Base-by-base conservation (phyloP, 2,329 filamentous ascomycete genomes). In the Coniella lustricola region DNA sequence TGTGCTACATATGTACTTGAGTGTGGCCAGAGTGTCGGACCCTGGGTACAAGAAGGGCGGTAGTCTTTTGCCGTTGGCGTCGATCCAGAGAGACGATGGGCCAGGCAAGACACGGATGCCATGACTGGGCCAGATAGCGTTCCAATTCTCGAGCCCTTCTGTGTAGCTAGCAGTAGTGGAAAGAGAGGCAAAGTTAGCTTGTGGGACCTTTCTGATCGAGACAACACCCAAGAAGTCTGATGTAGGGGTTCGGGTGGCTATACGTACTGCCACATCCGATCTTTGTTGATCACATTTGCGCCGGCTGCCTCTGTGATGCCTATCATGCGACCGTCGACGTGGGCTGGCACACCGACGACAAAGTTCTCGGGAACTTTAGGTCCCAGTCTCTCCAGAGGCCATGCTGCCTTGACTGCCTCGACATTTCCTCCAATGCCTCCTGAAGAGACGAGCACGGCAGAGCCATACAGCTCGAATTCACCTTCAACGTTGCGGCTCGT, bases 271-370 rank as follows among this genome's bases (percentile, higher is more conserved):
- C 79, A 83, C 79, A 82, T 82, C 37, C 79, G 67, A 57, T 82
- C 79, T 42, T 73, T 70, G 62, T 83, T 82, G 65, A 82, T 69
- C 51, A 81, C 57, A 49, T 70, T 66, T 1, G 75, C 79, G 8
- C 79, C 79, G 1, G 67, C 70, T 1, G 57, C 46, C 59, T 79
- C 71, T 2, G 76, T 62, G 44, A 82, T 81, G 32, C 65, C 72
- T 38, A 83, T 73, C 77, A 82, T 81, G 45, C 77, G 73, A 2
- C 79, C 79, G 54, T 83, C 79, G n/a, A 83, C 79, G 54, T 82
- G 77, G 0, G 76, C 76, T 0, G 79, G 79, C 3, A 83, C 79
- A 7, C 79, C 79, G 13, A 80, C 60, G 36, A 82, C 77, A 53
- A 82, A 80, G 52, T 67, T 67, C 52, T 75, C 61, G 0, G 79